These are phyloP conservation scores for Primulina eburnea DNA, from an alignment of 257 asterid species.

Conservation along the genomic window DNA sequence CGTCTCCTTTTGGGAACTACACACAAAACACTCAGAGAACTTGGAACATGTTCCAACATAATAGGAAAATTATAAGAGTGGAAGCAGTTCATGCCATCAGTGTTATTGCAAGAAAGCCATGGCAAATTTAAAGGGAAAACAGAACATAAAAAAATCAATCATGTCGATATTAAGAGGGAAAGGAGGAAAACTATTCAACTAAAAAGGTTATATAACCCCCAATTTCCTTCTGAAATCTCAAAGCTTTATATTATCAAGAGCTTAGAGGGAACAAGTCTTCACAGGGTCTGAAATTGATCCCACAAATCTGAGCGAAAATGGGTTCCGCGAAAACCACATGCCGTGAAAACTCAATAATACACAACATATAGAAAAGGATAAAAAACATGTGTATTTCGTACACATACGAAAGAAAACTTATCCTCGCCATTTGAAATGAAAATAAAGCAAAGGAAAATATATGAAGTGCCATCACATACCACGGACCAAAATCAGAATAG, in stretches of 20 bases:
- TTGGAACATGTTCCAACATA: background rate
- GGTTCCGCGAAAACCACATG: background rate
- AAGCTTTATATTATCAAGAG: no score
- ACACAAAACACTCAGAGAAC: conserved; percentile 5
- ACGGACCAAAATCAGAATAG: background rate
- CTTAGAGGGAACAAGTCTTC: no score
- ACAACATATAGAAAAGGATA: background rate
- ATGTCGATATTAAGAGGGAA: no score
- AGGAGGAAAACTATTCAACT: background rate
- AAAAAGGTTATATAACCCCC: background rate
- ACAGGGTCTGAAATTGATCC: no score
- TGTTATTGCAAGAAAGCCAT: background rate
- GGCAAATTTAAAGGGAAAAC: background rate
- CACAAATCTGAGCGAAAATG: background rate
- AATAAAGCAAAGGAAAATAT: no score
- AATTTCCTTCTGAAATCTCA: background rate
- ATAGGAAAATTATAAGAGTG: background rate
- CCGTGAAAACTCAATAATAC: background rate
- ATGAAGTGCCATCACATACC: no score
- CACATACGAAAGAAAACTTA: no score
- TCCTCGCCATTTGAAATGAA: no score
- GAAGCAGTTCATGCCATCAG: background rate
- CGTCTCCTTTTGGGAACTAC: conserved; percentile 85
- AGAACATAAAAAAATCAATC: background rate
- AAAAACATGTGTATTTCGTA: no score